Percentiles rank a stretch among this genome's conserved stretches.
These are phyloP conservation scores for Phycomyces nitens DNA, from an alignment of 192 early-diverging fungal genomes.

Conservation along the genomic window DNA sequence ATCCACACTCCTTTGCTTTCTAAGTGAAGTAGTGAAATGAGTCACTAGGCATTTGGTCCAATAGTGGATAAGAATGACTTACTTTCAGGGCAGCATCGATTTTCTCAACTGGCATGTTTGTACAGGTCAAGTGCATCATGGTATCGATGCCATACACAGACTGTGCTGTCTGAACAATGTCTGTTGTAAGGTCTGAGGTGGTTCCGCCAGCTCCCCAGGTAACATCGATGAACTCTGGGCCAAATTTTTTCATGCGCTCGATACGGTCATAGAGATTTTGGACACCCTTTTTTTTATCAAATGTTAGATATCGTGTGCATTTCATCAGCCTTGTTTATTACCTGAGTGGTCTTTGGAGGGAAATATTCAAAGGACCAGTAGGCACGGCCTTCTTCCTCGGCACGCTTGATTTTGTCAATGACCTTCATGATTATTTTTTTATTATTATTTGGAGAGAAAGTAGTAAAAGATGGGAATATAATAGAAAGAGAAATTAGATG, in stretches of 20 bases:
- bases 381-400: conserved; percentile 44
- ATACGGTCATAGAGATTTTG: conserved; percentile 96
- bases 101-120: conserved; percentile 90
- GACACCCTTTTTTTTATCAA: conserved; percentile 58
- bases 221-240: conserved; percentile 81
- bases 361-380: conserved; percentile 96
- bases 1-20: conserved; percentile 86
- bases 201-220: conserved; percentile 94
- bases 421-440: conserved; percentile 73
- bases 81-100: conserved; percentile 80
- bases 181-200: conserved; percentile 80
- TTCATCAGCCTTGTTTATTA: too few relatives aligned
- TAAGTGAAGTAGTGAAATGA: conserved; percentile 15
- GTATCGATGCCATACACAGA: conserved; percentile 93
- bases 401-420: conserved; percentile 62
- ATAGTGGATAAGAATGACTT: conserved; percentile 13
- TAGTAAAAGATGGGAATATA: too few relatives aligned
- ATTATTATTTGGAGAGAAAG: too few relatives aligned
- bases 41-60: neutral
- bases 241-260: conserved; percentile 91
- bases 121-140: conserved; percentile 98
- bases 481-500: too few relatives aligned
- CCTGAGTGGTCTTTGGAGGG: conserved; percentile 93
- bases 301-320: too few relatives aligned
- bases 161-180: conserved; percentile 88